Evolutionary conservation across 495 filamentous ascomycete species (phyloP), one percentile per base, ranked within the genome.

Genomic region (Hyaloscypha hepaticicola): DNA sequence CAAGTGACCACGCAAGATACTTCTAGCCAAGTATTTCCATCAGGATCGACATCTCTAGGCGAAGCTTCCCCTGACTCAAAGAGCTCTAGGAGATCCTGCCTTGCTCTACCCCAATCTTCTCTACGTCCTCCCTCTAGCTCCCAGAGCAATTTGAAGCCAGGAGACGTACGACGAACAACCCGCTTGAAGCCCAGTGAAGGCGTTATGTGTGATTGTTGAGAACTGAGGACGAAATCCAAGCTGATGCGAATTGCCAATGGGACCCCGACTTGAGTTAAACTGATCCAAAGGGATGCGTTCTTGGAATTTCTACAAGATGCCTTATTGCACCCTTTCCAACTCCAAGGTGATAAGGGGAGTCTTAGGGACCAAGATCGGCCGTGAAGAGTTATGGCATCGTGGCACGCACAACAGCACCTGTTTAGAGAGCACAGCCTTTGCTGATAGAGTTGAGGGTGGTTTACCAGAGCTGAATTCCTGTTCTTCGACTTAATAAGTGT

Each of bases 181-280:
- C 38, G 6, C 12, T 9, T 45, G 38, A 45, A 14, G 4, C 12
- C 11, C 11, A 45, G 12, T 19, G 38, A 45, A 4, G 38, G 38
- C 14, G 6, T 16, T 45, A 45, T 19, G 38, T 45, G 16, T 3
- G 38, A 45, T 16, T 45, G 38, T 16, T 45, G 38, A 19, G 19
- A 11, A 16, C 11, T 45, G 11, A 41, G 52, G 14, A 52, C n/a
- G 14, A 51, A 2, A 53, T 61, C 48, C 24, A 61, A 22, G 33
- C 45, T 53, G 19, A 21, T 25, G 22, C 25, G 27, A 52, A 61
- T 16, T 25, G 25, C 59, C 22, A 5, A 26, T 4, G n/a, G 59
- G 16, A 61, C 52, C 4, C 59, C 59, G 24, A 61, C 14, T 25
- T 11, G 31, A 3, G 59, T 45, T 61, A 61, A 21, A 53, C 45